Percentiles rank a stretch among this genome's conserved stretches.
Conservation (phyloP, 768 basidiomycete species). For the Boletales sp. region DNA sequence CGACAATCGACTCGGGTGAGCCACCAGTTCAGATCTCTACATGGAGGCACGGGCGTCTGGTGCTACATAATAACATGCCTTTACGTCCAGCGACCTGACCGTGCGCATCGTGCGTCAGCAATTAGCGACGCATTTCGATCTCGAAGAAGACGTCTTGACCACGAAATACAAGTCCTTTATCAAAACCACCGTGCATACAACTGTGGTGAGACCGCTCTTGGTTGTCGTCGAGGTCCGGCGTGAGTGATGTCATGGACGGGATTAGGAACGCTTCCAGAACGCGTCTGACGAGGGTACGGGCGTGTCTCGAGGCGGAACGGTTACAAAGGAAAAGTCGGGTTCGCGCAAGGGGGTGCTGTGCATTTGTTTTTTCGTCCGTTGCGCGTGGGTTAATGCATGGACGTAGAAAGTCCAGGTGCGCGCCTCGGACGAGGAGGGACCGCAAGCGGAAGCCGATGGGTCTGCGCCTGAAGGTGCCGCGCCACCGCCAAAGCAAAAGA, state of each 20-base stretch:
- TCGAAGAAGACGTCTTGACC: constrained; percentile 42
- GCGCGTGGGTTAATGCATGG: background rate
- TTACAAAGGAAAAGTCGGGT: constrained; percentile 10
- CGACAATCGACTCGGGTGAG: constrained; percentile 20
- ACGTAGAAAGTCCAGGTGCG: background rate
- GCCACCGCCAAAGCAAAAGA: constrained; percentile 11
- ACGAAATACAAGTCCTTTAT: constrained; percentile 45
- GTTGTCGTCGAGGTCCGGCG: background rate
- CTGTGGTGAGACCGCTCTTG: constrained; percentile 8
- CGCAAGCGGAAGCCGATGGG: background rate
- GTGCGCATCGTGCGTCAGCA: constrained; percentile 46
- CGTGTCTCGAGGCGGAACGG: background rate
- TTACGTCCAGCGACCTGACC: constrained; percentile 33
- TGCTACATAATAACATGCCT: background rate
- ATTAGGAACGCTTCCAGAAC: constrained; percentile 9
- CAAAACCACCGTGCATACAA: constrained; percentile 29
- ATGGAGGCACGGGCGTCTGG: background rate
- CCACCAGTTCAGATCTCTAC: background rate
- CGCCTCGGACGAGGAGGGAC: background rate
- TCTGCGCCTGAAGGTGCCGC: constrained; percentile 5
- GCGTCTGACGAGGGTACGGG: constrained; percentile 1
- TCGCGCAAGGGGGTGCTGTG: constrained; percentile 15
- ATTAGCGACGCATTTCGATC: constrained; percentile 44
- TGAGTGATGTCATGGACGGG: background rate
- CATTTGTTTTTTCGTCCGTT: background rate